These are phyloP conservation scores for Trametes polyzona DNA, from an alignment of 1,284 basidiomycete genomes.

Conservation along the genomic window DNA sequence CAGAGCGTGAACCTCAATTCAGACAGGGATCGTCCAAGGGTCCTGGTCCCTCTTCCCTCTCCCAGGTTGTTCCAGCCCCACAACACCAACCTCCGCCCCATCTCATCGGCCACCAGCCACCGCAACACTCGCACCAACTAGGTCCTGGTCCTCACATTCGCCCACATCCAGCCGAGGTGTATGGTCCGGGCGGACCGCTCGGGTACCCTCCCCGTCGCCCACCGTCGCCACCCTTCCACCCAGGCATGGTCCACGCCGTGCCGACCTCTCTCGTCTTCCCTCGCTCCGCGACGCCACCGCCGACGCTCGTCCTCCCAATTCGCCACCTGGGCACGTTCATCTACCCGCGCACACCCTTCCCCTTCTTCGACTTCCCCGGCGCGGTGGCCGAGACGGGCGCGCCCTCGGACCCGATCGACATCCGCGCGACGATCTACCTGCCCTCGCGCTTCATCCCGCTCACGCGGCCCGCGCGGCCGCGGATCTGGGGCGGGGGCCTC, in stretches of 20 bases:
- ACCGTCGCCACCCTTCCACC: slow-evolving; percentile 20
- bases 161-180: slow-evolving; percentile 23
- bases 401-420: slow-evolving; percentile 46
- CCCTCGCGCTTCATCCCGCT: slow-evolving; percentile 61
- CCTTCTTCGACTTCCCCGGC: slow-evolving; percentile 42
- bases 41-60: slow-evolving; percentile 6
- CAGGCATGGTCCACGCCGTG: slow-evolving; percentile 4
- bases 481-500: slow-evolving; percentile 72
- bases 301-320: slow-evolving; percentile 37
- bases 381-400: slow-evolving; percentile 21
- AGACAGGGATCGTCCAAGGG: slow-evolving; percentile 24
- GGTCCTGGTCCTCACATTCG: slow-evolving; percentile 29
- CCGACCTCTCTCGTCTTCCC: slow-evolving; percentile 18
- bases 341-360: slow-evolving; percentile 47
- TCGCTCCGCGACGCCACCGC: slow-evolving; percentile 24
- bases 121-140: slow-evolving; percentile 17
- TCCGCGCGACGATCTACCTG: slow-evolving; percentile 64
- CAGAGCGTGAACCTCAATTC: slow-evolving; percentile 24
- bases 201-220: slow-evolving; percentile 24
- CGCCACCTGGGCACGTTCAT: slow-evolving; percentile 61
- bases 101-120: slow-evolving; percentile 18
- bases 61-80: slow-evolving; percentile 19
- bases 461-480: slow-evolving; percentile 49
- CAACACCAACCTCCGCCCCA: slow-evolving; percentile 18
- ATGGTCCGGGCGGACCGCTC: slow-evolving; percentile 12